Evolutionary conservation across 345 rosid species (phyloP).

Genomic region (Psidium friedrichsthalianum): DNA sequence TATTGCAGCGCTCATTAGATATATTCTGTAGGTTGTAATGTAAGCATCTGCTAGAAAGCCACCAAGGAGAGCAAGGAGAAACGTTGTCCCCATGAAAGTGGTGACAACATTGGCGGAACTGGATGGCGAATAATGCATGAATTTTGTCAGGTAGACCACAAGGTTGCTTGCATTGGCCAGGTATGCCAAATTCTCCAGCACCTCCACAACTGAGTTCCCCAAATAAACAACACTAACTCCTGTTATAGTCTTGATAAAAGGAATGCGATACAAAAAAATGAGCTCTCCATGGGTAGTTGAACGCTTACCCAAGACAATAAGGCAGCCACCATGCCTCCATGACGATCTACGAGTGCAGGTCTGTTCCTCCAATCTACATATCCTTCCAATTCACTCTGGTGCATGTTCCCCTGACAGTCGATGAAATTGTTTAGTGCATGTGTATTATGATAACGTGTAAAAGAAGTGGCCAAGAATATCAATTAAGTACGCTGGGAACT

Average conservation of each 20-base stretch:
- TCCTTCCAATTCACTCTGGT: slow-evolving; percentile 36
- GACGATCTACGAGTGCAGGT: slow-evolving; percentile 48
- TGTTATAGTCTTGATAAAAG: not conserved
- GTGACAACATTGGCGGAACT: slow-evolving; percentile 73
- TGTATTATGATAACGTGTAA: not conserved
- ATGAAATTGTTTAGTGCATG: not conserved
- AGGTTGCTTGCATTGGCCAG: slow-evolving; percentile 91
- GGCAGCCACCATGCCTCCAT: slow-evolving; percentile 80
- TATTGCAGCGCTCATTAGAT: slow-evolving; percentile 53
- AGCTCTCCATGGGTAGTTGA: not conserved
- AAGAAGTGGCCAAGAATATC: not conserved
- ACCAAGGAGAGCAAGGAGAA: slow-evolving; percentile 78
- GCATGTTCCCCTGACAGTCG: slow-evolving; percentile 35
- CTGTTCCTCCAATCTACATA: slow-evolving; percentile 47
- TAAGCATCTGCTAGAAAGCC: slow-evolving; percentile 75
- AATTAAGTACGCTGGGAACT: not conserved
- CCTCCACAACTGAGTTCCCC: slow-evolving; percentile 50
- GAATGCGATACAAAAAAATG: not conserved
- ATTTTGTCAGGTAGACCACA: slow-evolving; percentile 60
- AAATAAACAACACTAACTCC: not conserved
- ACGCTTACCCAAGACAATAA: slow-evolving; percentile 32
- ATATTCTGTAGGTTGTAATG: slow-evolving; percentile 60
- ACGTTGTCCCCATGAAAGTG: slow-evolving; percentile 86
- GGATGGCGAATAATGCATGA: slow-evolving; percentile 77
- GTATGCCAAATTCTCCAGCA: slow-evolving; percentile 81